Evolutionary conservation across 768 basidiomycete genomes (phyloP).

Genomic region (Termitomyces sp.): DNA sequence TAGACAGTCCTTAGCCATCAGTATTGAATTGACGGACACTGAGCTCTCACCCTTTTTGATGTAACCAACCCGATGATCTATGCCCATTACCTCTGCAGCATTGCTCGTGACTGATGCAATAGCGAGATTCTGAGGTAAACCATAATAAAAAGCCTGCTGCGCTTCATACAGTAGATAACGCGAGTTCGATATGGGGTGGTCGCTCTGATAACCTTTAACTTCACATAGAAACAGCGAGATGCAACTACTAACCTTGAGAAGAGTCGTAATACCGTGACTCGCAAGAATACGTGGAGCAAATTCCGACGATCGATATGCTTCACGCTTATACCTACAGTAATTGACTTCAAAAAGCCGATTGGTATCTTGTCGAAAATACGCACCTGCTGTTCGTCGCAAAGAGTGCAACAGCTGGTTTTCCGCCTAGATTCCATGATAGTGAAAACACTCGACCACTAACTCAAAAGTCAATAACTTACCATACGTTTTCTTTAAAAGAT

Average conservation of each 20-base stretch:
- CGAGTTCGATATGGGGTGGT: slow-evolving; percentile 61
- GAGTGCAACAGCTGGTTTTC: slow-evolving; percentile 70
- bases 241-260: slow-evolving; percentile 57
- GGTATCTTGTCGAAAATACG: background rate
- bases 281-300: slow-evolving; percentile 75
- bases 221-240: background rate
- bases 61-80: slow-evolving; percentile 80
- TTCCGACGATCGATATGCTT: slow-evolving; percentile 75
- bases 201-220: slow-evolving; percentile 37
- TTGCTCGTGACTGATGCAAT: slow-evolving; percentile 70
- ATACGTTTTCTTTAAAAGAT: slow-evolving; percentile 63
- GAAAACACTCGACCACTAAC: background rate
- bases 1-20: background rate
- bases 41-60: slow-evolving; percentile 48
- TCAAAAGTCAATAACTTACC: slow-evolving; percentile 30
- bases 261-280: slow-evolving; percentile 57
- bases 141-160: slow-evolving; percentile 78
- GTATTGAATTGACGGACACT: background rate
- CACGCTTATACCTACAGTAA: slow-evolving; percentile 59
- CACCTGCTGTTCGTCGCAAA: slow-evolving; percentile 51
- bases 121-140: slow-evolving; percentile 63
- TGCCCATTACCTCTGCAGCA: slow-evolving; percentile 68
- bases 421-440: slow-evolving; percentile 32
- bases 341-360: background rate
- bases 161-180: slow-evolving; percentile 80